Evolutionary conservation across 805 yeast genomes (phyloP), one percentile per base, ranked within the genome.

Genomic region (Candida orba): DNA sequence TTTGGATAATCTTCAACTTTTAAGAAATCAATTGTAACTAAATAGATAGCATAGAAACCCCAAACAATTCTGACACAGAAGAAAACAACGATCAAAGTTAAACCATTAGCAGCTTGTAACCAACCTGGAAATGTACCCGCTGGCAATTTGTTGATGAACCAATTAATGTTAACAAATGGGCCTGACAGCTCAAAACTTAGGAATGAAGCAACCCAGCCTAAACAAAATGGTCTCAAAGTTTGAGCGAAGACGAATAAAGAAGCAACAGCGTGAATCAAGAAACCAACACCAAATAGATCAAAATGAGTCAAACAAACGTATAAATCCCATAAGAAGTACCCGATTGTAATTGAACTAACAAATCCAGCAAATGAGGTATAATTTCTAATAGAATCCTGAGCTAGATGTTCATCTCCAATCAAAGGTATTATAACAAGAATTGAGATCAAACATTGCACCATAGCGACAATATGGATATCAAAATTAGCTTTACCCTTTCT

Each of bases 291-390:
- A 63, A 87, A 93, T 50, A 85, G 60, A 40, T 72, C 66, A 60
- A 68, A 78, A 66, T 84, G 72, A 41, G 64, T 64, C 8, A 79
- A 7, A 59, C 97, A 90, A 43, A 89, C 81, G 45, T 66, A 63
- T 32, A 83, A 48, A 63, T 93, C 99, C 99, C 99, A 93, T 20
- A 87, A 52, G 60, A 93, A 93, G 66, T 93, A 93, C 3, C 98
- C 99, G 9, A 72, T 59, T 9, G 95, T 81, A 44, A 82, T 57
- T 1, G 96, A 72, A 13, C 81, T 67, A 6, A 84, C 84, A 55
- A 90, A 71, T 0, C 87, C 88, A 1, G 81, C 80, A 57, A 78
- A 84, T n/a, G 86, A 85, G 42, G 81, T 78, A 58, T 76, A 73
- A 37, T 88, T 90, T n/a, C 76, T 67, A 22, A 85, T 65, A 6